Evolutionary conservation across 169 alveolate genomes (phyloP).

Genomic region (Plasmodium gonderi): DNA sequence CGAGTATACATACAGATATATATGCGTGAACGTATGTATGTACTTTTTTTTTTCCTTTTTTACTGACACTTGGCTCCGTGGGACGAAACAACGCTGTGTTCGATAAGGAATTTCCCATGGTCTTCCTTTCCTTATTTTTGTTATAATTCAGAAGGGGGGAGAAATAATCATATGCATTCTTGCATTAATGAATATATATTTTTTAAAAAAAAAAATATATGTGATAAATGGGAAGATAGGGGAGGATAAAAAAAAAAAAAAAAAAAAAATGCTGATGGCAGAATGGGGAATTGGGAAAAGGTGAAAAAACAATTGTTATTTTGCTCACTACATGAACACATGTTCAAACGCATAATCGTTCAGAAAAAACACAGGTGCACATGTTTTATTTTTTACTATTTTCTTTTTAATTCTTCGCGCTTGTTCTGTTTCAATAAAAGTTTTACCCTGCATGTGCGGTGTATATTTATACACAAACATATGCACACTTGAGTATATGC

Average conservation of each 20-base stretch:
- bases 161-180: neutral
- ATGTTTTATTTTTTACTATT: neutral
- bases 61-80: conserved; percentile 63
- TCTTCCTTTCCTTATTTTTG: neutral
- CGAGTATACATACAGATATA: neutral
- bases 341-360: no score
- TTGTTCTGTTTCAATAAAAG: conserved; percentile 1
- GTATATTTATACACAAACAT: neutral
- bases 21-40: neutral
- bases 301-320: neutral
- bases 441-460: neutral
- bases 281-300: no score
- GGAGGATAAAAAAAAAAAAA: neutral
- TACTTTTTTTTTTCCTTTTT: neutral
- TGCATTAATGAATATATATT: neutral
- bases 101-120: conserved; percentile 53
- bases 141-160: neutral
- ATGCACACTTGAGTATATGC: neutral
- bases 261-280: no score
- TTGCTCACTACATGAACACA: neutral
- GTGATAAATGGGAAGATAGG: neutral
- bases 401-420: neutral
- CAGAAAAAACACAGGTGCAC: no score
- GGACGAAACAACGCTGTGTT: conserved; percentile 66
- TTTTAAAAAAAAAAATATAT: neutral